Evolutionary conservation across 73 alveolate genomes (phyloP).

Genomic region (Paramecium primaurelia): DNA sequence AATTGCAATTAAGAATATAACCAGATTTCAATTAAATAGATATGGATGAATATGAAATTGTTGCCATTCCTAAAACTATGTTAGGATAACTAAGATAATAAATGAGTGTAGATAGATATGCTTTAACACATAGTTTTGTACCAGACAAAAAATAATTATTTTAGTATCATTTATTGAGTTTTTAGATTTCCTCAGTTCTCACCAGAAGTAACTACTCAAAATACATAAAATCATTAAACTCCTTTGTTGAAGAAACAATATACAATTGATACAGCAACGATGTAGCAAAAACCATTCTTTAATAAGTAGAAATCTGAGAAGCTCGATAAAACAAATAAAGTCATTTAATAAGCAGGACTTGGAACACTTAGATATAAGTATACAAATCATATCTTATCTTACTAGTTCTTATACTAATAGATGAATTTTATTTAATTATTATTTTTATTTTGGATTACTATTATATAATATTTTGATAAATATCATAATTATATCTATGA

Average conservation of each 20-base stretch:
- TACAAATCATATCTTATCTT: not conserved
- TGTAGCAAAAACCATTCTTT: not conserved
- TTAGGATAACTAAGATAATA: not conserved
- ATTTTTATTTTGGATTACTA: not conserved
- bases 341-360: not conserved
- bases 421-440: not conserved
- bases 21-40: not conserved
- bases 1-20: not conserved
- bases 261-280: not conserved
- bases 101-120: slow-evolving; percentile 14
- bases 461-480: not conserved
- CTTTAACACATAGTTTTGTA: not conserved
- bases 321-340: not conserved
- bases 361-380: not conserved
- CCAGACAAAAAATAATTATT: not conserved
- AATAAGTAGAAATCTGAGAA: not conserved
- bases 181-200: not conserved
- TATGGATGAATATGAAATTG: slow-evolving; percentile 36
- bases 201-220: not conserved
- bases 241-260: not conserved
- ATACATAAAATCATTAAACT: not conserved
- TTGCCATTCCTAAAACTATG: slow-evolving; percentile 24
- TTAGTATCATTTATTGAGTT: not conserved
- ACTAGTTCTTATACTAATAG: not conserved
- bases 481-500: not conserved